A percentile compares a stretch with the other conserved stretches of the same genome.
Conservation (phyloP, 345 rosid species). For the Sisymbrium irio region DNA sequence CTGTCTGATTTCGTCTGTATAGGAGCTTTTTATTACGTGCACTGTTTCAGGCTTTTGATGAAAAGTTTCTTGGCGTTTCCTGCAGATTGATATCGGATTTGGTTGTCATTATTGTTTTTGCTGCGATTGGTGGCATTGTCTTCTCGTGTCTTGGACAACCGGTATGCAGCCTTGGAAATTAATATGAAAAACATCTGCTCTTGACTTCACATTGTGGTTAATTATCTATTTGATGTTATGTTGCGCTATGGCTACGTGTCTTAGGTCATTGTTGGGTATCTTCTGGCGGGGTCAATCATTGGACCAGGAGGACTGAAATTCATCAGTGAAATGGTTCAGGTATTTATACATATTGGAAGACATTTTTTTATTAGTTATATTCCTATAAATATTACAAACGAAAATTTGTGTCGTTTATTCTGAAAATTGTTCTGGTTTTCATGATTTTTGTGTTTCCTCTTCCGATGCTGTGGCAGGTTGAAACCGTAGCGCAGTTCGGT, state of each 20-base stretch:
- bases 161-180: constrained; percentile 47
- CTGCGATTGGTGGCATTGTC: constrained; percentile 94
- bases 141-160: constrained; percentile 98
- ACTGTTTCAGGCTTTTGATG: constrained; percentile 25
- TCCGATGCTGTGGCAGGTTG: constrained; percentile 56
- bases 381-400: neutral
- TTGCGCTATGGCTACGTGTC: neutral
- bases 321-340: constrained; percentile 99
- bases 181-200: constrained; percentile 5
- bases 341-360: constrained; percentile 16
- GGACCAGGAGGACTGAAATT: constrained; percentile 99
- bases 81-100: constrained; percentile 93
- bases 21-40: neutral
- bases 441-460: neutral
- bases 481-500: constrained; percentile 96
- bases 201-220: neutral
- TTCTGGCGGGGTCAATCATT: constrained; percentile 91
- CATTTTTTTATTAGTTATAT: neutral
- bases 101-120: constrained; percentile 96
- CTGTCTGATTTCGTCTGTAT: neutral
- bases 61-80: constrained; percentile 10
- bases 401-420: neutral
- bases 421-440: neutral
- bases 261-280: constrained; percentile 97
- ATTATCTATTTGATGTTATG: neutral